Base-by-base conservation (phyloP, 202 grass and related monocot genomes). In the Carex sylvatica region DNA sequence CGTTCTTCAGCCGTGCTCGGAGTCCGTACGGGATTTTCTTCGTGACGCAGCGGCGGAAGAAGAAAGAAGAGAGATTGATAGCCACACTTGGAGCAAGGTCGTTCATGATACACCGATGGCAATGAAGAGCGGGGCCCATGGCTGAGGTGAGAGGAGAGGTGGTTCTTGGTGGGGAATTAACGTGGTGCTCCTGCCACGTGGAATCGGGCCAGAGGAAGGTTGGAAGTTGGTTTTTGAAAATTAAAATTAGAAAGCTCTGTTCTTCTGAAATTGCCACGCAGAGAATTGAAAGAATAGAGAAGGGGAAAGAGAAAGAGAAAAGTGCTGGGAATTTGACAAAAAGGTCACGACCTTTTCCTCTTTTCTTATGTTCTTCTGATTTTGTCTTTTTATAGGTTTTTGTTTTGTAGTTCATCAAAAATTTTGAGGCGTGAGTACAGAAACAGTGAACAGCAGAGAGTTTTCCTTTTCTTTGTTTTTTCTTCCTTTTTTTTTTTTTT, bases 1-100 rank as follows among this genome's bases (percentile, higher is more conserved):
- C 82, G 92, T 98, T 46, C 79, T 87, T 61, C 79, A 82, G 3
- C 95, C 95, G 10, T 83, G 88, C 65, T 44, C 87, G 42, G 88
- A 86, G 61, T 87, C 85, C 61, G 88, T 92, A 70, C 72, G 74
- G 11, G 71, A 16, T 60, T 93, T 92, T 84, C 61, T 94, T n/a
- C 66, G 20, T 46, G 65, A 72, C 64, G 73, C 28, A 12, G 12
- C 16, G 3, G 52, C n/a, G 44, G 78, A 86, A 35, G 79, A 55
- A 53, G 65, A 30, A 65, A 40, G 36, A 73, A 68, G 16, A 31
- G 63, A 69, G 44, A 69, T 69, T 19, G 47, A n/a, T 69, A 64
- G 42, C 11, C 10, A 33, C 61, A 19, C 80, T 14, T 82, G 80
- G 80, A 56, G 80, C 61, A 82, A 4, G 13, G 36, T 7, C 22